These are phyloP conservation scores for Bisporella sp. DNA, from an alignment of 2,329 filamentous ascomycete genomes.

Conservation along the genomic window DNA sequence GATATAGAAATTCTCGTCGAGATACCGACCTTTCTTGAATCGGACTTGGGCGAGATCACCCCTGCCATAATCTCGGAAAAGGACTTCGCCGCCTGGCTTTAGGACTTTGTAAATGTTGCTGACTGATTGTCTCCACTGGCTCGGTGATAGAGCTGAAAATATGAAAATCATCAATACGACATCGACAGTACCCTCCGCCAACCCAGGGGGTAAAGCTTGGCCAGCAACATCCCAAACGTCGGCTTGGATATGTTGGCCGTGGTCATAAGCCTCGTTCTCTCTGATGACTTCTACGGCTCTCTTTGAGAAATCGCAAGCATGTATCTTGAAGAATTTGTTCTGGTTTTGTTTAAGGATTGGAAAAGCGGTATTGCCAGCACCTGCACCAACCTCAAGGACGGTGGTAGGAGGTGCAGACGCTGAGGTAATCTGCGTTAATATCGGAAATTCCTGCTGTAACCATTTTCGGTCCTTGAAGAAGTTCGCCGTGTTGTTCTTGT, in stretches of 20 bases:
- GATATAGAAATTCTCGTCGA: slow-evolving; percentile 97
- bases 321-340: slow-evolving; percentile 74
- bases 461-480: slow-evolving; percentile 99
- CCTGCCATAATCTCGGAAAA: slow-evolving; percentile 94
- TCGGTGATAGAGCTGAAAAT: slow-evolving; percentile 82
- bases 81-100: slow-evolving; percentile 86
- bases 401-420: slow-evolving; percentile 62
- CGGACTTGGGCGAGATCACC: slow-evolving; percentile 94
- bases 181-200: slow-evolving; percentile 76
- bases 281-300: slow-evolving; percentile 92
- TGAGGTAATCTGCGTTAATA: slow-evolving; percentile 69
- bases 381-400: slow-evolving; percentile 86
- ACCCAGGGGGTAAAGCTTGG: slow-evolving; percentile 64
- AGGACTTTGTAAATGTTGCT: slow-evolving; percentile 74
- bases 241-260: slow-evolving; percentile 61
- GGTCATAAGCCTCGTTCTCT: slow-evolving; percentile 67
- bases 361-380: slow-evolving; percentile 94
- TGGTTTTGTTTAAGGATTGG: slow-evolving; percentile 79
- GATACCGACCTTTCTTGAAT: slow-evolving; percentile 90
- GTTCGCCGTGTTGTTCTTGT: slow-evolving; percentile 93
- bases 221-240: slow-evolving; percentile 91
- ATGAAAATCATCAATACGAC: slow-evolving; percentile 95
- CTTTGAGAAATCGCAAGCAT: slow-evolving; percentile 95
- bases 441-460: slow-evolving; percentile 91
- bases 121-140: slow-evolving; percentile 78